phyloP scores from a whole-genome alignment of 2,329 filamentous ascomycete genomes.

The Fusarium decemcellulare region DNA sequence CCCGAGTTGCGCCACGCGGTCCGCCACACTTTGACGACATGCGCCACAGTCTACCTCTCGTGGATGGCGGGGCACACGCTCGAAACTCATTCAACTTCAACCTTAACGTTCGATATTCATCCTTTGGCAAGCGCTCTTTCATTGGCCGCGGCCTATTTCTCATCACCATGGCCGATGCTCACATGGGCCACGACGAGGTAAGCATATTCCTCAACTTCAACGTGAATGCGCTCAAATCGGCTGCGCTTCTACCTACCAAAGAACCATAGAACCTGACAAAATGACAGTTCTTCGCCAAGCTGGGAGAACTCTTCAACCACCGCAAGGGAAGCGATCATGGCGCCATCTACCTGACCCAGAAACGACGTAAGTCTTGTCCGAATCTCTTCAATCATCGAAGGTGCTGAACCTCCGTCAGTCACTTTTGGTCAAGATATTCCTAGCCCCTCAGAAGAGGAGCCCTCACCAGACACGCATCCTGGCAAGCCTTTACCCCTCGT shows the following conservation, averaged over 20 bases:
- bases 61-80: conserved; percentile 43
- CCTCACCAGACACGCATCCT: conserved; percentile 72
- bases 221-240: background rate
- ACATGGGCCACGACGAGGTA: conserved; percentile 48
- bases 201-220: background rate
- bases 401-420: conserved; percentile 52
- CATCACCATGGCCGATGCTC: conserved; percentile 39
- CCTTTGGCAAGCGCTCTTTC: conserved; percentile 18
- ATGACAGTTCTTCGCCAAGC: conserved; percentile 78
- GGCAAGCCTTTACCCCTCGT: conserved; percentile 78
- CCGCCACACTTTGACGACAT: conserved; percentile 15
- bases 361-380: conserved; percentile 71
- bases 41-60: conserved; percentile 22
- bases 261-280: conserved; percentile 17
- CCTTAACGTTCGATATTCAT: conserved; percentile 25
- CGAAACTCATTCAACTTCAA: conserved; percentile 30
- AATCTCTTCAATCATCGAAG: background rate
- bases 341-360: conserved; percentile 82
- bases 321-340: conserved; percentile 80
- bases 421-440: conserved; percentile 60
- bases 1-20: background rate
- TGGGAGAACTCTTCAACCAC: conserved; percentile 77
- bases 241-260: conserved; percentile 13
- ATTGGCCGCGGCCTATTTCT: conserved; percentile 8
- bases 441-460: conserved; percentile 61